Base-by-base conservation (phyloP, 257 asterid genomes). In the Verbena officinalis region DNA sequence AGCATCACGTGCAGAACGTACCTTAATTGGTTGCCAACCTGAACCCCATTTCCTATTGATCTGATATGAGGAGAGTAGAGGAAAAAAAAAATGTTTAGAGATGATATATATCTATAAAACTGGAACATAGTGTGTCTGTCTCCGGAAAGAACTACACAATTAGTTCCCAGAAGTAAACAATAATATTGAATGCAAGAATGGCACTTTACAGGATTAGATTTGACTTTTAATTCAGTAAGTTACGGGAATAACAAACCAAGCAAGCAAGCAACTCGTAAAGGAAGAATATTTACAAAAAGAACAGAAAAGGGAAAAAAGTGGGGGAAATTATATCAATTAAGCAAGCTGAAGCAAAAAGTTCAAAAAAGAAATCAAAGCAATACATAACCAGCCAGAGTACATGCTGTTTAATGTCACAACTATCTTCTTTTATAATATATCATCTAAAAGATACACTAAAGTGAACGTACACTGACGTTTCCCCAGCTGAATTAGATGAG, bases 11-110 rank as follows among this genome's bases (percentile, higher is more conserved):
- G 36, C 16, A 15, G 45, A 55, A 43, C 77, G 62, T 70, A 79
- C 88, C 93, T 78, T 59, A 86, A 82, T 71, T 86, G 94, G 75
- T 56, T 83, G 65, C 87, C 80, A 30, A 43, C 81, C 63, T 73
- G 85, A 73, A 66, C 71, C n/a, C 72, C 80, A 60, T 38, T 81
- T 42, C 77, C 81, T 22, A 56, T 31, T 59, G 85, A 78, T 62
- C 89, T 85, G 92, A 66, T 16, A 71, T 22, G 33, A 55, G 23
- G 48, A 46, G 58, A 52, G 60, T 15, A 64, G 42, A 62, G 34
- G 44, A 24, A 33, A 23, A 56, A 61, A n/a, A 12, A 57, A 30
- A 48, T 6, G 43, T 66, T 74, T 22, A 76, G 61, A 55, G 76
- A 48, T 52, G 58, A 50, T 58, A 56, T 61, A 12, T 38, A 46